A percentile compares a stretch with the other conserved stretches of the same genome.
phyloP scores from a whole-genome alignment of 352 stramenopile genomes.

The Phytophthora meadii region DNA sequence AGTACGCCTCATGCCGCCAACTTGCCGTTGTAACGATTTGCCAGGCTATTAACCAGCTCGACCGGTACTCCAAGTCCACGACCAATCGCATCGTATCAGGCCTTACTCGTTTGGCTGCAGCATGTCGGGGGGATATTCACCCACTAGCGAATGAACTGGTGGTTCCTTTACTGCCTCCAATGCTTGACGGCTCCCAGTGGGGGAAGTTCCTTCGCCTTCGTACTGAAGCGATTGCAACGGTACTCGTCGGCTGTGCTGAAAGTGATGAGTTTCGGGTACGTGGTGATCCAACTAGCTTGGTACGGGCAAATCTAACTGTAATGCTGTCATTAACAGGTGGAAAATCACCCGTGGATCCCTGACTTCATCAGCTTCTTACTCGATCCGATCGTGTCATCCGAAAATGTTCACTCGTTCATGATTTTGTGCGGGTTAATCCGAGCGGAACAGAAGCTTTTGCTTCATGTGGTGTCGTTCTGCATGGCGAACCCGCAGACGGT shows the following conservation, averaged over 20 bases:
- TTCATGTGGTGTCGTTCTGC: slow-evolving; percentile 51
- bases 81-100: slow-evolving; percentile 61
- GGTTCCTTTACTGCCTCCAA: slow-evolving; percentile 46
- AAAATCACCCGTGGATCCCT: slow-evolving; percentile 51
- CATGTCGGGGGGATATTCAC: slow-evolving; percentile 46
- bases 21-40: slow-evolving; percentile 46
- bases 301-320: slow-evolving; percentile 3
- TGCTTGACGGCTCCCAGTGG: slow-evolving; percentile 60
- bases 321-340: slow-evolving; percentile 32
- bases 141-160: slow-evolving; percentile 58
- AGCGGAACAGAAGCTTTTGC: slow-evolving; percentile 39
- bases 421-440: slow-evolving; percentile 48
- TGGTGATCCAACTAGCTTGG: neutral
- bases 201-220: slow-evolving; percentile 54
- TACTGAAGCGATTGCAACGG: slow-evolving; percentile 55
- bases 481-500: slow-evolving; percentile 45
- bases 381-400: slow-evolving; percentile 49
- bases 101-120: slow-evolving; percentile 56
- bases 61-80: slow-evolving; percentile 81
- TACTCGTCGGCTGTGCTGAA: slow-evolving; percentile 49
- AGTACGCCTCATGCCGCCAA: slow-evolving; percentile 39
- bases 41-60: slow-evolving; percentile 62
- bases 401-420: slow-evolving; percentile 58
- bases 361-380: slow-evolving; percentile 56
- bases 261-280: slow-evolving; percentile 51